phyloP scores from a whole-genome alignment of 2,329 filamentous ascomycete genomes.

The Pezizomycotina sp. region DNA sequence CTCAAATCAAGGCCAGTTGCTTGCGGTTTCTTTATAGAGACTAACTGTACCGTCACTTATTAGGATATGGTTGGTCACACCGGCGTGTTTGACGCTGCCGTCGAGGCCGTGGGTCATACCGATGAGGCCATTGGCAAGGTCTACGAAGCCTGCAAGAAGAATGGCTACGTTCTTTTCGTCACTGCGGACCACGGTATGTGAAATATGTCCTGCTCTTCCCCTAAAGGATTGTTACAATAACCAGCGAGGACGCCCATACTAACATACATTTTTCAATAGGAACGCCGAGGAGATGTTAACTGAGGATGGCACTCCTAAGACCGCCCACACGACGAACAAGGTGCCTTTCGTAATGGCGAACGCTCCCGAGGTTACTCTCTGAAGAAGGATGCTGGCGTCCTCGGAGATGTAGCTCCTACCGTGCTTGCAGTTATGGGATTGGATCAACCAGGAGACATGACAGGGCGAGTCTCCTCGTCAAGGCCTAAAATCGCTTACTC shows the following conservation, averaged over 20 bases:
- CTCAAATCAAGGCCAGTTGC: not conserved
- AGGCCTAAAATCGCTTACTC: too few species aligned
- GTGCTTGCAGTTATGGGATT: slow-evolving; percentile 81
- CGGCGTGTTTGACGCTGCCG: slow-evolving; percentile 86
- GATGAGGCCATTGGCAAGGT: slow-evolving; percentile 89
- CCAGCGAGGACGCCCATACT: slow-evolving; percentile 24
- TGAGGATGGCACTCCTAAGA: slow-evolving; percentile 88
- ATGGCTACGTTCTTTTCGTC: slow-evolving; percentile 85
- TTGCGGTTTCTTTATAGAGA: not conserved
- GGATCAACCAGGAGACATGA: slow-evolving; percentile 81
- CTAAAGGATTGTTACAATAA: not conserved
- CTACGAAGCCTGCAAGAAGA: slow-evolving; percentile 82
- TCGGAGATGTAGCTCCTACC: slow-evolving; percentile 95
- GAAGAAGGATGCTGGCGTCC: slow-evolving; percentile 60
- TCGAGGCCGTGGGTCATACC: slow-evolving; percentile 67
- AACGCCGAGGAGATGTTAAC: slow-evolving; percentile 99
- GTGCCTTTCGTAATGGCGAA: slow-evolving; percentile 98
- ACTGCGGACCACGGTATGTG: slow-evolving; percentile 95
- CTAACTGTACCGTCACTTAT: slow-evolving; percentile 2
- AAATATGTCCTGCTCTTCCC: slow-evolving; percentile 32
- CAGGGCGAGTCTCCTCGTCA: too few species aligned
- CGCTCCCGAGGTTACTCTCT: slow-evolving; percentile 78
- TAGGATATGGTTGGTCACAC: slow-evolving; percentile 96
- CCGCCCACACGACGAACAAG: slow-evolving; percentile 92
- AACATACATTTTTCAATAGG: too few species aligned